Percentiles rank a stretch among this genome's conserved stretches.
Conservation (phyloP, 2,329 filamentous ascomycete genomes). For the Curvularia verruculosa region DNA sequence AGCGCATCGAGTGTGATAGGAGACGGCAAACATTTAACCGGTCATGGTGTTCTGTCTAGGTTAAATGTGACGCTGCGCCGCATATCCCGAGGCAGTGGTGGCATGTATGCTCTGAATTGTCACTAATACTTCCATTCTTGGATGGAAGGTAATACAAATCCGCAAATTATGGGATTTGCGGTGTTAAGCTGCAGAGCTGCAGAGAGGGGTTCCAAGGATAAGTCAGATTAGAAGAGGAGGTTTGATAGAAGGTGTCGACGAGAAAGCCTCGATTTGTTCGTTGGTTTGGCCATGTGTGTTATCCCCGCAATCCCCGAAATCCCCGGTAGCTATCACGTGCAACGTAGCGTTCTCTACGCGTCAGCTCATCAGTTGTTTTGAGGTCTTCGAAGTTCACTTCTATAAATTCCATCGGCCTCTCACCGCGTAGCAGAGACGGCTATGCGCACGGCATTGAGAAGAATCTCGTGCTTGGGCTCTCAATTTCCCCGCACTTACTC, state of each 20-base stretch:
- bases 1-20: constrained; percentile 4
- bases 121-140: constrained; percentile 13
- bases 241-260: not conserved
- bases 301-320: constrained; percentile 7
- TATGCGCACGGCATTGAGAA: constrained; percentile 19
- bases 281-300: not conserved
- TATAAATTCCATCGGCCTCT: not conserved
- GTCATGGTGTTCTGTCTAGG: not conserved
- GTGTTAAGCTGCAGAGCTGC: not conserved
- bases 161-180: not conserved
- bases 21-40: constrained; percentile 8
- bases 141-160: not conserved
- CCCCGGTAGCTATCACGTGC: not conserved
- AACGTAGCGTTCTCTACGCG: not conserved
- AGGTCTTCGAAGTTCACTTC: not conserved
- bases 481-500: constrained; percentile 15
- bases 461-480: constrained; percentile 18
- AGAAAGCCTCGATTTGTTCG: not conserved
- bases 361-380: not conserved
- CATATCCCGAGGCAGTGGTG: not conserved
- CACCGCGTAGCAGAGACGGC: not conserved
- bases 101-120: not conserved
- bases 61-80: constrained; percentile 3
- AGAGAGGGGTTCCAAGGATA: not conserved
- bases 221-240: not conserved